These are phyloP conservation scores for Colletotrichum truncatum DNA, from an alignment of 2,329 filamentous ascomycete species.

Conservation along the genomic window DNA sequence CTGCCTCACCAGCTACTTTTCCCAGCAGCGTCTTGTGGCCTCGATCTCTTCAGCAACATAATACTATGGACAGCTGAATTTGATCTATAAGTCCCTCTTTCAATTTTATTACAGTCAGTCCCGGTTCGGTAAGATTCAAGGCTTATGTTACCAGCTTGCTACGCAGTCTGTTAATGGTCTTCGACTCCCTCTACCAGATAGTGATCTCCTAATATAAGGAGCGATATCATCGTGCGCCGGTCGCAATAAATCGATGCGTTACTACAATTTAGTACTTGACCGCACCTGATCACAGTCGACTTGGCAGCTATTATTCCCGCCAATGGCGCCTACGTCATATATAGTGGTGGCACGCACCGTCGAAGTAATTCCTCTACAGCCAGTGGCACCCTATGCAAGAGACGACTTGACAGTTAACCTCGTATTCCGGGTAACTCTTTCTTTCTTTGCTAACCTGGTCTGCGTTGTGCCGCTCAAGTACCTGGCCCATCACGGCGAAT, in stretches of 20 bases:
- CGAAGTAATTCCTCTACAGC: background rate
- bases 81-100: no score
- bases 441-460: constrained; percentile 52
- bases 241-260: background rate
- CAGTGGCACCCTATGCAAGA: constrained; percentile 21
- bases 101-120: no score
- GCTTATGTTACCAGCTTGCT: no score
- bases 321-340: no score
- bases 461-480: constrained; percentile 62
- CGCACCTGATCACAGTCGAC: background rate
- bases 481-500: constrained; percentile 62
- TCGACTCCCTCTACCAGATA: background rate
- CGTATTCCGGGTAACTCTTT: constrained; percentile 57
- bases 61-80: no score
- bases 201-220: background rate
- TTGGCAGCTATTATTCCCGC: constrained; percentile 10
- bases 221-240: background rate
- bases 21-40: no score
- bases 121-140: no score
- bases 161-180: no score
- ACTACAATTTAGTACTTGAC: background rate
- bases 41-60: no score
- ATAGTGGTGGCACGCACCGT: background rate
- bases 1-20: no score
- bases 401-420: constrained; percentile 54